phyloP scores from a whole-genome alignment of 805 yeast genomes.

The Pichia membranifaciens region DNA sequence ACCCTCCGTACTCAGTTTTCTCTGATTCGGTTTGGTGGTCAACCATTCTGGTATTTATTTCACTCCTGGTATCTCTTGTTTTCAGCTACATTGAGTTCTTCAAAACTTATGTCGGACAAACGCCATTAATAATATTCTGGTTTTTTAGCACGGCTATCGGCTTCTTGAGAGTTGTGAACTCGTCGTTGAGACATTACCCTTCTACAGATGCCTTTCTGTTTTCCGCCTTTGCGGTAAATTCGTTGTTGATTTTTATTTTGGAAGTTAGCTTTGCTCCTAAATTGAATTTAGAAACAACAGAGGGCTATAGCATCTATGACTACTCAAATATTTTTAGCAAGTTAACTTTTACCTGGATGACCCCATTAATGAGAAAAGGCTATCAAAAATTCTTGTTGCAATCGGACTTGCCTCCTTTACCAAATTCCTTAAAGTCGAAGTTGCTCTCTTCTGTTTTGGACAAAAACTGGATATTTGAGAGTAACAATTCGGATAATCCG shows the following conservation, averaged over 20 bases:
- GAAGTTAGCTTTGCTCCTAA: constrained; percentile 39
- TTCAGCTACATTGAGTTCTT: constrained; percentile 70
- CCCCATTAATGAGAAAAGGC: constrained; percentile 50
- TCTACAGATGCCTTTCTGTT: constrained; percentile 29
- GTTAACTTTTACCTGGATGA: constrained; percentile 56
- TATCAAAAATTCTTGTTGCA: constrained; percentile 39
- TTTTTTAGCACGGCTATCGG: constrained; percentile 47
- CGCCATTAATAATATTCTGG: constrained; percentile 74
- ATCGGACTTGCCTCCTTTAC: constrained; percentile 75
- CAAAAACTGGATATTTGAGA: constrained; percentile 55
- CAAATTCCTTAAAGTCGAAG: constrained; percentile 55
- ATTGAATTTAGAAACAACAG: constrained; percentile 27
- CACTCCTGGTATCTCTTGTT: constrained; percentile 45
- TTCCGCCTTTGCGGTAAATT: constrained; percentile 29
- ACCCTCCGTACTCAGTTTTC: constrained; percentile 22
- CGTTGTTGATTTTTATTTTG: constrained; percentile 36
- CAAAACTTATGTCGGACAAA: constrained; percentile 58
- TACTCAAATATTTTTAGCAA: constrained; percentile 46
- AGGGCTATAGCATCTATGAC: constrained; percentile 39
- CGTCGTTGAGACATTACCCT: constrained; percentile 32
- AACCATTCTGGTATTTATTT: constrained; percentile 32
- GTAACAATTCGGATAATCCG: constrained; percentile 27
- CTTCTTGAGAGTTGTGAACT: constrained; percentile 38
- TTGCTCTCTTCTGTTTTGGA: constrained; percentile 45
- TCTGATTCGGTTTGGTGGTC: constrained; percentile 27